Evolutionary conservation across 805 yeast species (phyloP), one percentile per base, ranked within the genome.

Genomic region (Yamadazyma kitorensis): DNA sequence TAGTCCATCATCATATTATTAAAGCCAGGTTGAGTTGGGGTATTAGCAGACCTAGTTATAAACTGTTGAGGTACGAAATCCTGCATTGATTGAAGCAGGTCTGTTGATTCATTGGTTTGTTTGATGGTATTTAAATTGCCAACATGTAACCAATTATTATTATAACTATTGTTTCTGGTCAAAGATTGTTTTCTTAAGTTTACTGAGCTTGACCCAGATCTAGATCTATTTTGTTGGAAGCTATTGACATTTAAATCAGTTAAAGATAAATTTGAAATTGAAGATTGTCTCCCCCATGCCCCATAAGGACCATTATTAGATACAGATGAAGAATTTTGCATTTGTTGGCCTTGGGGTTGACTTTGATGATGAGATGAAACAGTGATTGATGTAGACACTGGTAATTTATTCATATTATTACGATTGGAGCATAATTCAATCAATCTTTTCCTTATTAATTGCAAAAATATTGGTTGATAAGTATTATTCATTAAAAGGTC

Each of bases 51-150:
- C 41, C 63, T 48, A 36, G 56, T 53, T 18, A 66, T 59, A 24
- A 61, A 54, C 6, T 61, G 51, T 37, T 64, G 71, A 2, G 73
- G 70, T 4, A 67, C 72, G 37, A 47, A 67, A 48, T 67, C 72
- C 38, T 61, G 70, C 54, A 64, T 59, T 37, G 68, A 65, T 45
- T 63, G 71, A 42, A 67, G 57, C 7, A 69, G 63, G 41, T 67
- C 72, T 1, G 70, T 54, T 33, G 67, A 60, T 15, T 40, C 48
- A 29, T 51, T 54, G 4, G 43, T 37, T 18, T 41, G 29, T 36
- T 64, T 56, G 10, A 58, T 52, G 34, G 52, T 58, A 40, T 52
- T 55, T 37, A 66, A 52, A 43, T 66, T 67, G 4, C 73, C 73
- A 24, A 67, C 64, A 48, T 67, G 73, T 28, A 66, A 52, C 73